Percentiles rank a stretch among this genome's conserved stretches.
These are phyloP conservation scores for Diplodia seriata DNA, from an alignment of 2,329 filamentous ascomycete species.

Conservation along the genomic window DNA sequence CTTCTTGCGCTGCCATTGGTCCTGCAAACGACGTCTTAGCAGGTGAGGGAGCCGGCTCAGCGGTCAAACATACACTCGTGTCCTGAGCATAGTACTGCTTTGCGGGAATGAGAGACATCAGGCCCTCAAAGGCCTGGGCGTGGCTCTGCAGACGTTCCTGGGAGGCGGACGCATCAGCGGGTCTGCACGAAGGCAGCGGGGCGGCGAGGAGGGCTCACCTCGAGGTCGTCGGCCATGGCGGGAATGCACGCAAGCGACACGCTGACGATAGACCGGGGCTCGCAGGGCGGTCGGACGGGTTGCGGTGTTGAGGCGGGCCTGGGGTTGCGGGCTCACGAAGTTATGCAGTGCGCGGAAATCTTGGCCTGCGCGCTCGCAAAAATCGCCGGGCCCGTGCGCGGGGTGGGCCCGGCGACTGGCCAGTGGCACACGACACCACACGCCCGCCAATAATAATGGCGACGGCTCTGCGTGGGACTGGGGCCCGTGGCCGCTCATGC, in stretches of 20 bases:
- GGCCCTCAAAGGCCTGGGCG: constrained; percentile 81
- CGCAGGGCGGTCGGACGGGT: neutral
- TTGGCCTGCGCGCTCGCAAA: constrained; percentile 22
- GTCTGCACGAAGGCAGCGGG: constrained; percentile 34
- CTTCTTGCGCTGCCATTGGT: constrained; percentile 95
- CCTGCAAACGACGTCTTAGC: constrained; percentile 57
- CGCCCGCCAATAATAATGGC: neutral
- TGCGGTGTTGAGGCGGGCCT: neutral
- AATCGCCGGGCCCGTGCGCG: constrained; percentile 18
- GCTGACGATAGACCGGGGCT: constrained; percentile 1
- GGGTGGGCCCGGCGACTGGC: neutral
- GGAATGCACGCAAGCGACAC: neutral
- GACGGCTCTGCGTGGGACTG: neutral
- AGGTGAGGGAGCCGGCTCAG: constrained; percentile 17
- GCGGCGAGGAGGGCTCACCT: constrained; percentile 45
- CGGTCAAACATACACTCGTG: constrained; percentile 69
- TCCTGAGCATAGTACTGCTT: constrained; percentile 92
- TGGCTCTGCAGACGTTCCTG: constrained; percentile 63
- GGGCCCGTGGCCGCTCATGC: constrained; percentile 22
- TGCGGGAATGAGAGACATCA: constrained; percentile 86
- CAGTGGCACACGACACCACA: constrained; percentile 20
- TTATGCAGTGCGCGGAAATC: constrained; percentile 25
- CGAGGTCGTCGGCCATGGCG: constrained; percentile 51
- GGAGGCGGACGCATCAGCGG: constrained; percentile 40
- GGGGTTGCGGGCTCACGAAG: neutral